A percentile compares a stretch with the other conserved stretches of the same genome.
Conservation (phyloP, 23 red algal species). For the Gracilariopsis chorda region DNA sequence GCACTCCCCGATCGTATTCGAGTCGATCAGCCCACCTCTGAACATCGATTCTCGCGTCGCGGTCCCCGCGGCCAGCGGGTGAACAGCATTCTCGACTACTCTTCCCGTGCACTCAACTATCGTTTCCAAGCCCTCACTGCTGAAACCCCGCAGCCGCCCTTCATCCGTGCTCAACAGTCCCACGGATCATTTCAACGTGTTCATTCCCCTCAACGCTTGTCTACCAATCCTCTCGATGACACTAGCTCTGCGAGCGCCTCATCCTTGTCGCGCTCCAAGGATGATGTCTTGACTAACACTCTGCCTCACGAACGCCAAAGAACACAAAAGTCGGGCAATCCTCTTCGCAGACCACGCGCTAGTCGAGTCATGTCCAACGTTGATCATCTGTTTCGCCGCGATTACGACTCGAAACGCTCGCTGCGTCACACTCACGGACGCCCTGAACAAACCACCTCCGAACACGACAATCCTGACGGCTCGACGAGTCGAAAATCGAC, state of each 20-base stretch:
- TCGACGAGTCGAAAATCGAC: not conserved
- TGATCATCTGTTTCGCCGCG: slow-evolving; percentile 27
- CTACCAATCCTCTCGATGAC: not conserved
- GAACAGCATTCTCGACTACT: not conserved
- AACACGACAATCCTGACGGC: not conserved
- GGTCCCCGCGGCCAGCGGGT: slow-evolving; percentile 11
- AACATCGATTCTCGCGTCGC: not conserved
- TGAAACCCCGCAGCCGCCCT: not conserved
- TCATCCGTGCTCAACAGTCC: not conserved
- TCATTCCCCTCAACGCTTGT: not conserved
- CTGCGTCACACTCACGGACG: not conserved
- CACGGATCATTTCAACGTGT: not conserved
- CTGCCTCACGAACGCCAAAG: not conserved
- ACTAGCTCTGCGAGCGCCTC: not conserved
- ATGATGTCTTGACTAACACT: not conserved
- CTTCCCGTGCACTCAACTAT: not conserved
- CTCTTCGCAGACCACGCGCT: not conserved
- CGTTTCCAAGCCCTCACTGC: not conserved
- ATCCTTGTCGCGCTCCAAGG: not conserved
- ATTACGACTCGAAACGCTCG: not conserved
- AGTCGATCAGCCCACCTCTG: not conserved
- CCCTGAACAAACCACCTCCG: not conserved
- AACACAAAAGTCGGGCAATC: not conserved
- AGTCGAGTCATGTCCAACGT: slow-evolving; percentile 30
- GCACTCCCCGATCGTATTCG: not conserved